Percentiles rank a stretch among this genome's conserved stretches.
These are phyloP conservation scores for Scheffersomyces stipitis DNA, from an alignment of 805 yeast species.

Conservation along the genomic window DNA sequence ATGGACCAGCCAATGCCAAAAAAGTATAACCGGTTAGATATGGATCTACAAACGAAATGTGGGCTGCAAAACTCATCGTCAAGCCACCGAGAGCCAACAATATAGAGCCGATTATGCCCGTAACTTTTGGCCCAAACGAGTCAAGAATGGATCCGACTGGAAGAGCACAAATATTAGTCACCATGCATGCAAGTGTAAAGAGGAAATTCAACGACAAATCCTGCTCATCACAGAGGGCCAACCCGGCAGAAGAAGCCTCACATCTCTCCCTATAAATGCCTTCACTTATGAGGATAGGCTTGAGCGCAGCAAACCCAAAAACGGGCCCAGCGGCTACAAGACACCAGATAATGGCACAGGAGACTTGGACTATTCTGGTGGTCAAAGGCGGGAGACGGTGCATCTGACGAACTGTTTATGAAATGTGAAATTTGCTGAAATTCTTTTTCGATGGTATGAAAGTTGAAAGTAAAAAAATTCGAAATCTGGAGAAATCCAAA, in stretches of 20 bases:
- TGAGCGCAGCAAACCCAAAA: conserved; percentile 60
- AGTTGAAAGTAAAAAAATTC: no score
- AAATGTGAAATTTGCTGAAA: no score
- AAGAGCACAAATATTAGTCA: conserved; percentile 80
- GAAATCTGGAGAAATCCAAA: no score
- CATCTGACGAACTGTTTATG: no score
- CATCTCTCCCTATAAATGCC: conserved; percentile 47
- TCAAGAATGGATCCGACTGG: conserved; percentile 82
- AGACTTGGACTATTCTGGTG: conserved; percentile 33
- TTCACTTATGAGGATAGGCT: conserved; percentile 51
- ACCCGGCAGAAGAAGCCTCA: conserved; percentile 14
- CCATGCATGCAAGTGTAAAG: conserved; percentile 84
- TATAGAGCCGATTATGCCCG: conserved; percentile 72
- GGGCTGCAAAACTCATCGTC: conserved; percentile 40
- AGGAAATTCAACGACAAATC: conserved; percentile 78
- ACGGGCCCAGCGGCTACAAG: conserved; percentile 57
- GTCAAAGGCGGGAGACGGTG: conserved; percentile 8
- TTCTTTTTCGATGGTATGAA: no score
- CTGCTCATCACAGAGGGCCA: conserved; percentile 60
- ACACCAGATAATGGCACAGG: conserved; percentile 56
- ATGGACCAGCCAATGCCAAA: conserved; percentile 91
- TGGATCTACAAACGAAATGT: conserved; percentile 48
- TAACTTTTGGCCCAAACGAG: conserved; percentile 72
- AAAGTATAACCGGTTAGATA: conserved; percentile 72
- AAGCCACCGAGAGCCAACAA: conserved; percentile 58